A percentile compares a stretch with the other conserved stretches of the same genome.
Conservation (phyloP, 2,329 filamentous ascomycete species). For the Fusarium sp. region DNA sequence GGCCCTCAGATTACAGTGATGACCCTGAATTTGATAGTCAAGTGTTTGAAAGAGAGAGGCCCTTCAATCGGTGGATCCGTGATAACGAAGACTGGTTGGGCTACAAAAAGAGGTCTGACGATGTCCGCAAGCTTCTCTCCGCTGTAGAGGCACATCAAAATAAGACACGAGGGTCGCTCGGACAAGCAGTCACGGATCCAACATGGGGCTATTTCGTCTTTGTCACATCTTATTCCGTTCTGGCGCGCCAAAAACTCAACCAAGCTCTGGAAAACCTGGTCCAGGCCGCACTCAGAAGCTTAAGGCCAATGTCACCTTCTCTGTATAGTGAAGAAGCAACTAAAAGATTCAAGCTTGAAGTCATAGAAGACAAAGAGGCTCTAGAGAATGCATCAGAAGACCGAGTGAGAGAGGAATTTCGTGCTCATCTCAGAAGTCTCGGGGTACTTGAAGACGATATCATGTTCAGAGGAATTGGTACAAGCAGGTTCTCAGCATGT, state of each 20-base stretch:
- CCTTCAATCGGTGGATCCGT: slow-evolving; percentile 5
- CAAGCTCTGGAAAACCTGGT: slow-evolving; percentile 8
- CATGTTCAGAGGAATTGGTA: slow-evolving; percentile 18
- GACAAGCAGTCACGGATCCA: slow-evolving; percentile 8
- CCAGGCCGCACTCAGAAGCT: not conserved
- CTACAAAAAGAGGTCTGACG: slow-evolving; percentile 10
- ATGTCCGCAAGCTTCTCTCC: slow-evolving; percentile 23
- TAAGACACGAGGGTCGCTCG: not conserved
- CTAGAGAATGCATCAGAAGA: slow-evolving; percentile 28
- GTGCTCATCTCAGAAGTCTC: slow-evolving; percentile 17
- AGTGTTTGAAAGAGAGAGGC: slow-evolving; percentile 21
- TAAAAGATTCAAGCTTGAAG: slow-evolving; percentile 26
- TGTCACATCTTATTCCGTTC: slow-evolving; percentile 21
- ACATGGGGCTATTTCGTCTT: slow-evolving; percentile 34
- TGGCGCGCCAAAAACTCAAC: not conserved
- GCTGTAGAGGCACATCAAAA: slow-evolving; percentile 5
- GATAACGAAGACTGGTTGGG: slow-evolving; percentile 19
- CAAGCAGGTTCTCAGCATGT: slow-evolving; percentile 13
- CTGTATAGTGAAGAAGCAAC: slow-evolving; percentile 23
- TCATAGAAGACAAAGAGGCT: slow-evolving; percentile 13
- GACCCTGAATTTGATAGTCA: slow-evolving; percentile 13
- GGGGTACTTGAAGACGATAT: slow-evolving; percentile 18
- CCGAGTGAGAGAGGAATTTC: slow-evolving; percentile 30
- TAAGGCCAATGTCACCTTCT: slow-evolving; percentile 6
- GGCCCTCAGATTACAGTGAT: slow-evolving; percentile 18